Evolutionary conservation across 139 green algal genomes (phyloP), one percentile per base, ranked within the genome.

Genomic region (Marvania coccoides): DNA sequence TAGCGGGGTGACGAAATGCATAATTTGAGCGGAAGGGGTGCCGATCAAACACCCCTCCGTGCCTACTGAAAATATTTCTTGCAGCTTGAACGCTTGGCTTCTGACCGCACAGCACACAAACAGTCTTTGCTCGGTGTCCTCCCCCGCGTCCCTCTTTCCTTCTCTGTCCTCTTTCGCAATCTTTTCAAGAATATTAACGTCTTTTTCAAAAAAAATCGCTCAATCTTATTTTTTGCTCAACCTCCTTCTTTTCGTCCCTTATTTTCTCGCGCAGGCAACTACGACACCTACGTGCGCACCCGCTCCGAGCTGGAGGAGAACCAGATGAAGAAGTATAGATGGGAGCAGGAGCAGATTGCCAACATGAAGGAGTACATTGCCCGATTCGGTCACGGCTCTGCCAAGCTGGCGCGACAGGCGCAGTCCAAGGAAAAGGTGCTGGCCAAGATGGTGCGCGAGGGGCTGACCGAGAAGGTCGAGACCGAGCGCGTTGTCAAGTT

Each of bases 251-350:
- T 1, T 23, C 7, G 42, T 58, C n/a, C n/a, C n/a, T n/a, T n/a
- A n/a, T n/a, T n/a, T n/a, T 33, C 5, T 57, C 38, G 6, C 24
- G 76, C 68, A 82, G 85, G 88, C 57, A 83, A 96, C 74, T 96
- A 94, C 65, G 91, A 97, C 82, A 82, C 81, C 30, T 98, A 91
- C 68, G 63, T 91, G 10, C 79, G 85, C 63, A 96, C 91, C 3
- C 71, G 88, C 8, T 62, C 72, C 5, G 92, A 98, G 74, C 68
- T 89, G 39, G 93, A 98, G 77, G 87, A 94, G 62, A 92, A 92
- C 64, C 93, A 98, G 79, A 87, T 90, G 83, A 98, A 98, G 79
- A 91, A 91, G 65, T 96, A 92, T 72, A 86, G 90, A 69, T 90
- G 74, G 81, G 74, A 84, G 65, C 77, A 82, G 65, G 77, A 84